These are phyloP conservation scores for Clarireedia sp. DNA, from an alignment of 2,329 filamentous ascomycete genomes.

Conservation along the genomic window DNA sequence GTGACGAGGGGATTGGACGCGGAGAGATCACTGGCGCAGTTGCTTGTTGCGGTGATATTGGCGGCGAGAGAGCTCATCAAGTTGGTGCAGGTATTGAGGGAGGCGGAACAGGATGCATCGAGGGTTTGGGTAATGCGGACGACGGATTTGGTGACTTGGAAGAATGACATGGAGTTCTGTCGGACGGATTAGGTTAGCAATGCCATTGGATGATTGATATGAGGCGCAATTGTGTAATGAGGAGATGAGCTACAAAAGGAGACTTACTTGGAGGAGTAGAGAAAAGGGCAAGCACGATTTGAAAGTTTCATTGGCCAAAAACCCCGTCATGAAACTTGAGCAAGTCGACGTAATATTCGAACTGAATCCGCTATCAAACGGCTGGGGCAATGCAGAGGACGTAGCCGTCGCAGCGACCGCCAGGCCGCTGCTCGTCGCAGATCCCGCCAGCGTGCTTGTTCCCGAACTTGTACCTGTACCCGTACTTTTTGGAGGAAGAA, in stretches of 20 bases:
- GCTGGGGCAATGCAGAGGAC: conserved; percentile 45
- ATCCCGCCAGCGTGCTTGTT: conserved; percentile 7
- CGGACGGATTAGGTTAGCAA: background rate
- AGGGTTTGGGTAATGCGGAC: conserved; percentile 68
- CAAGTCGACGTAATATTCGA: conserved; percentile 48
- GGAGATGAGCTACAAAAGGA: background rate
- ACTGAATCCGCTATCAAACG: conserved; percentile 59
- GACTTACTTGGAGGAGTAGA: conserved; percentile 65
- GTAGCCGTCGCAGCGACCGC: conserved; percentile 15
- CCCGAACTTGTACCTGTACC: background rate
- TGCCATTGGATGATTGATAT: background rate
- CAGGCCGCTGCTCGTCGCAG: conserved; percentile 14
- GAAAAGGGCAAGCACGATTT: conserved; percentile 71
- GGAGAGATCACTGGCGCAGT: conserved; percentile 66
- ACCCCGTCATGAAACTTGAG: conserved; percentile 23
- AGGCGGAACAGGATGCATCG: conserved; percentile 66
- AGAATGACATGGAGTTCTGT: conserved; percentile 78
- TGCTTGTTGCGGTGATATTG: conserved; percentile 51
- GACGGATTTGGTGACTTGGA: conserved; percentile 65
- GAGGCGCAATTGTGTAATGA: background rate
- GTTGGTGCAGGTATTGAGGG: conserved; percentile 55
- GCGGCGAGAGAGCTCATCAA: conserved; percentile 58
- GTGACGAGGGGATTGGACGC: conserved; percentile 61
- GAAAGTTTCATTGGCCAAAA: conserved; percentile 26
- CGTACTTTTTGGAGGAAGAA: background rate